phyloP scores from a whole-genome alignment of 768 basidiomycete species.

The Suillus hirtellus region DNA sequence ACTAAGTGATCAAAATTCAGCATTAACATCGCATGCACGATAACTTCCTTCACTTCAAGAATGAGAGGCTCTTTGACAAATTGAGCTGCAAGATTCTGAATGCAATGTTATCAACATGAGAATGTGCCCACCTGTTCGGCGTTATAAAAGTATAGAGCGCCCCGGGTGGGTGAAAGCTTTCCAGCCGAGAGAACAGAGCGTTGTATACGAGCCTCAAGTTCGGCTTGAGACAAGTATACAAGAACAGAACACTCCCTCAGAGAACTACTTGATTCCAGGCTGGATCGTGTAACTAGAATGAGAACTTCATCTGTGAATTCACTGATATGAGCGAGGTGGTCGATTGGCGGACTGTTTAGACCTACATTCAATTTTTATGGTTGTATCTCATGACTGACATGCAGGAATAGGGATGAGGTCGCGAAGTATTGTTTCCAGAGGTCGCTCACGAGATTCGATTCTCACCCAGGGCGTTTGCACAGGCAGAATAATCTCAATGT shows the following conservation, averaged over 20 bases:
- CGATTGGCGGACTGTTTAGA: neutral
- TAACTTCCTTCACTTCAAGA: too few relatives aligned
- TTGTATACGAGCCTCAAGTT: neutral
- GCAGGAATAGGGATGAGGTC: neutral
- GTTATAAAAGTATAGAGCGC: conserved; percentile 40
- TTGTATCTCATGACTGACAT: conserved; percentile 9
- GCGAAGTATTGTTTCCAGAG: neutral
- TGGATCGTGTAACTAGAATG: conserved; percentile 4
- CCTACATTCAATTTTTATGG: conserved; percentile 11
- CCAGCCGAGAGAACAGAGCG: conserved; percentile 36
- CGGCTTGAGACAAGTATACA: neutral
- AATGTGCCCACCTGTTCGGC: conserved; percentile 34
- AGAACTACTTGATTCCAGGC: conserved; percentile 9
- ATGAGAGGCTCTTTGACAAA: too few relatives aligned
- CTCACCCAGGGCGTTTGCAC: neutral
- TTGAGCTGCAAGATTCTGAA: conserved; percentile 23
- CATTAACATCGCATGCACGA: too few relatives aligned
- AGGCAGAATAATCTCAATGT: neutral
- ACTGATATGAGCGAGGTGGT: neutral
- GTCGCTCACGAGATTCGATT: neutral
- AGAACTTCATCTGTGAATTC: conserved; percentile 2
- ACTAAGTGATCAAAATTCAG: too few relatives aligned
- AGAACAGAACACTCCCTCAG: conserved; percentile 4
- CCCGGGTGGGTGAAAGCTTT: conserved; percentile 47
- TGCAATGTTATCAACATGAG: too few relatives aligned